Evolutionary conservation across 2,329 filamentous ascomycete species (phyloP), one percentile per base, ranked within the genome.

Genomic region (Colletotrichum aenigma): DNA sequence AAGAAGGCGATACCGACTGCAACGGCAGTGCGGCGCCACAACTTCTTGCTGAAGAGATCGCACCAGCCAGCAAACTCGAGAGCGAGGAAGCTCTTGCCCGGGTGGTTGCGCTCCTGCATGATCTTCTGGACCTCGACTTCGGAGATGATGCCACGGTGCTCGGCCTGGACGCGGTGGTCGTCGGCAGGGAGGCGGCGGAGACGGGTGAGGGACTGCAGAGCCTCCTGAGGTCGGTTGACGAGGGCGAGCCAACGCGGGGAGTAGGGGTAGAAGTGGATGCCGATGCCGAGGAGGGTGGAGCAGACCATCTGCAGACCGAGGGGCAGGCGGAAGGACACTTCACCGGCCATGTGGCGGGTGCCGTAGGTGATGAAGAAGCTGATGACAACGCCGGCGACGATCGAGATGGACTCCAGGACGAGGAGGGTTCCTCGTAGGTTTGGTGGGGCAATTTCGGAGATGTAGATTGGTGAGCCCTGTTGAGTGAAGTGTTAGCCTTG

Each of bases 311-410:
- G 88, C 7, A 89, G 81, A 4, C 85, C 81, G 71, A 89, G 88
- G 0, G 88, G 88, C 0, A 90, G 82, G 9, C 87, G 84, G 79
- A 86, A 89, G 4, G 84, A 80, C 78, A 83, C 84, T 77, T 87
- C 84, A 43, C 84, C 79, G 1, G 81, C 74, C 64, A 89, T 85
- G 76, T 85, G 83, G 7, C 84, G 82, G 1, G 88, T 90, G 3
- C 86, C 89, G 73, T 90, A 91, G 0, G 88, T 89, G 38, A 89
- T 89, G 87, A 88, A 91, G 78, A 87, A 91, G 4, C 88, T 87
- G 38, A 90, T 82, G 9, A 90, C 86, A 67, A 87, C 87, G 6
- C 89, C 91, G 66, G 88, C 87, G 58, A 90, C 88, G 74, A 90
- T 83, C 6, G 85, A 88, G 78, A 90, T 86, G 5, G 84, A 83